These are phyloP conservation scores for Peronospora belbahrii DNA, from an alignment of 352 stramenopile genomes.

Conservation along the genomic window DNA sequence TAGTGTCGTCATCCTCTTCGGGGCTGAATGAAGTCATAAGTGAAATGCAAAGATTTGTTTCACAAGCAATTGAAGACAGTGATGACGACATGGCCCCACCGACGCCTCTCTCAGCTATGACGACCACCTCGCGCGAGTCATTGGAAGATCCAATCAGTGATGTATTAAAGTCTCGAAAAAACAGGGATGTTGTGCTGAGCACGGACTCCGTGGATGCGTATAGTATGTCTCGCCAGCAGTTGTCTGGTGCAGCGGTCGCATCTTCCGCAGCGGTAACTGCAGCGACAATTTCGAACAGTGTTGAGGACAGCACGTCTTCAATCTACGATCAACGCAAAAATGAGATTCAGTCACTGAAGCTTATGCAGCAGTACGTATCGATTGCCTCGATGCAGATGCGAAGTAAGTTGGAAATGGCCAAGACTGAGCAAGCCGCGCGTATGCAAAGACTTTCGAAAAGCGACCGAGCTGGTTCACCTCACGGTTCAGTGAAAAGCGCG, in stretches of 20 bases:
- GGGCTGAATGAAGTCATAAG: constrained; percentile 41
- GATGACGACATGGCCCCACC: constrained; percentile 20
- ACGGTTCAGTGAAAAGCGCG: constrained; percentile 18
- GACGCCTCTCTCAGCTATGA: constrained; percentile 14
- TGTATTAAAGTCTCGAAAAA: constrained; percentile 13
- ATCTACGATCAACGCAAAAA: constrained; percentile 69
- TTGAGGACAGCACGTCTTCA: constrained; percentile 17
- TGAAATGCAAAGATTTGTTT: constrained; percentile 43
- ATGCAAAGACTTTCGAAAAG: constrained; percentile 46
- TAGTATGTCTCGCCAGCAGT: constrained; percentile 26
- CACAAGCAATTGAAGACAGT: constrained; percentile 22
- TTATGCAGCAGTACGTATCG: constrained; percentile 85
- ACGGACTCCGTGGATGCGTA: constrained; percentile 65
- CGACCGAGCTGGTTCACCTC: constrained; percentile 23
- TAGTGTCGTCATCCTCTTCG: constrained; percentile 49
- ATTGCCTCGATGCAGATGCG: constrained; percentile 86
- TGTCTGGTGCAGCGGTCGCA: constrained; percentile 19
- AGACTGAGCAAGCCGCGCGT: constrained; percentile 66
- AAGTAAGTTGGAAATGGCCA: constrained; percentile 80
- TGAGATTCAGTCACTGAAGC: constrained; percentile 65
- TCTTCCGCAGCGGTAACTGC: constrained; percentile 21
- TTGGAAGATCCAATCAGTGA: constrained; percentile 20
- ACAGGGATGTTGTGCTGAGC: constrained; percentile 50
- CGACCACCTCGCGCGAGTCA: constrained; percentile 22
- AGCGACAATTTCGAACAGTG: constrained; percentile 18